A percentile compares a stretch with the other conserved stretches of the same genome.
Evolutionary conservation across 2,329 filamentous ascomycete species (phyloP).

Genomic region (Penicillium sp.): DNA sequence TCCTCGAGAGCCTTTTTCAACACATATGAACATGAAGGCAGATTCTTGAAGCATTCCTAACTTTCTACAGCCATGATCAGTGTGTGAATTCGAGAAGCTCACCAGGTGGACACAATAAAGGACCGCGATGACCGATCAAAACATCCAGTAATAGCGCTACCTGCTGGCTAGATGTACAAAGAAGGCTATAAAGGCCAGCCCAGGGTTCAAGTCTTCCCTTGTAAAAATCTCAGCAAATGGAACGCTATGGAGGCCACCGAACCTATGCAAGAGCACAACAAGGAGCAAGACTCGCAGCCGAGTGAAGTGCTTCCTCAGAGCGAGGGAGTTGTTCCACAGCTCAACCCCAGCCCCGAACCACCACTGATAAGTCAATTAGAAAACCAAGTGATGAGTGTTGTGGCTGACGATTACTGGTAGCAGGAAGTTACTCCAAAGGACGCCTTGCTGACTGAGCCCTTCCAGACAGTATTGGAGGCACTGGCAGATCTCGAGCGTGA

Average conservation of each 20-base stretch:
- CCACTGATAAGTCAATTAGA: background rate
- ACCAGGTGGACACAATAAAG: background rate
- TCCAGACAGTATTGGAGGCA: background rate
- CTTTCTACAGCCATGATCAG: background rate
- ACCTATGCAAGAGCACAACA: background rate
- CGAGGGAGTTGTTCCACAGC: background rate
- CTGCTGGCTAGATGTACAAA: background rate
- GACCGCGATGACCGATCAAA: background rate
- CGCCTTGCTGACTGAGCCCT: background rate
- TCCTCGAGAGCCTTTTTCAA: background rate
- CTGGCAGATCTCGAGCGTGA: background rate
- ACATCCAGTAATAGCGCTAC: background rate
- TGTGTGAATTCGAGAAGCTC: background rate
- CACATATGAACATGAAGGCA: background rate
- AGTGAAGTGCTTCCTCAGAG: background rate
- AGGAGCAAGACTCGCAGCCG: background rate
- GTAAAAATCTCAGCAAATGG: background rate
- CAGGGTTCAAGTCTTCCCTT: background rate
- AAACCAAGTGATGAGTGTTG: background rate
- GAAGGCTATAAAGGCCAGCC: background rate
- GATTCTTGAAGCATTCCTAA: background rate
- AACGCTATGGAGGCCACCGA: background rate
- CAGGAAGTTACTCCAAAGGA: slow-evolving; percentile 5
- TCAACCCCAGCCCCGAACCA: background rate
- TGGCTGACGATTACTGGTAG: background rate